Evolutionary conservation across 179 eudicot genomes (phyloP), one percentile per base, ranked within the genome.

Genomic region (Gypsophila paniculata): DNA sequence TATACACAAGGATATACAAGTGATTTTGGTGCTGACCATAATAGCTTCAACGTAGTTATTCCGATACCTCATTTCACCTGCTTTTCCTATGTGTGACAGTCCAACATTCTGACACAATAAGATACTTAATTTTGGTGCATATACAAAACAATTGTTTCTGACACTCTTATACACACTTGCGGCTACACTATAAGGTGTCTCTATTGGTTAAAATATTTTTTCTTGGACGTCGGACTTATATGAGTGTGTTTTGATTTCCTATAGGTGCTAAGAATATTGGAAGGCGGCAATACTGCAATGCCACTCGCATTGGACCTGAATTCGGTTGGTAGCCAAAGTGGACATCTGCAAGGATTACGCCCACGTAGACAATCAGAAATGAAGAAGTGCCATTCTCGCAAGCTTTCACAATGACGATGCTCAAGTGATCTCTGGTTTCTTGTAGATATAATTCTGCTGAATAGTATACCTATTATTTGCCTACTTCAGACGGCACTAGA

Each of bases 211-310:
- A n/a, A n/a, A 54, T 21, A 5, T 54, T 54, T 54, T 2, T n/a
- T 21, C 59, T 54, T 54, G 10, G 59, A 15, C 2, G 25, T 54
- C 2, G 22, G 22, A 54, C 34, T 2, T 69, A 15, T 34, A n/a
- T 46, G 29, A 15, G 36, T 38, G 12, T 46, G 17, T 15, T 4
- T 36, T 26, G 8, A 61, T 26, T 19, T 51, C 39, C 25, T 57
- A 49, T 82, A 90, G 97, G 87, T 91, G 26, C 80, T 90, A 17
- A 79, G 89, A 83, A 77, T 90, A 72, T 82, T 90, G 73, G 97
- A 91, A 84, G 89, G 87, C 51, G 93, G 91, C 72, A 82, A 82
- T 62, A 64, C 78, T 18, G 49, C 80, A 5, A 78, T 78, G 76
- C 88, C 92, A 53, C 61, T 86, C 51, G 85, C 76, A 23, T 71